phyloP scores from a whole-genome alignment of 148 eudicot species.

The Polygonum maritimum region DNA sequence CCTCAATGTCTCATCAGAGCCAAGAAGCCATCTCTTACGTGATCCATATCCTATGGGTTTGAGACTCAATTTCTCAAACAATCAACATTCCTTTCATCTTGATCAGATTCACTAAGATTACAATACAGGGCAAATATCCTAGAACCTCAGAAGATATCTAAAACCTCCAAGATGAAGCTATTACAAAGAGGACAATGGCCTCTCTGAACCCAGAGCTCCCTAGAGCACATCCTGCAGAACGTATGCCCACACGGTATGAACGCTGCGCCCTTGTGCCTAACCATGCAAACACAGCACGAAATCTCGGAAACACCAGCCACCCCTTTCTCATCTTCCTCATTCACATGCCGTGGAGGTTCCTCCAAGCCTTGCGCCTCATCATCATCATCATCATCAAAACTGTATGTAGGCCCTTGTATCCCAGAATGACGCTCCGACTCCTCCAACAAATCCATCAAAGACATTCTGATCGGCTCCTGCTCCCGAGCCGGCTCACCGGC shows the following conservation, averaged over 20 bases:
- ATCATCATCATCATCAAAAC: background rate
- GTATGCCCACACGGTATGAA: conserved; percentile 84
- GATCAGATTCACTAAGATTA: background rate
- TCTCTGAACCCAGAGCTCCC: conserved; percentile 72
- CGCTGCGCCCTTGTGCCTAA: conserved; percentile 76
- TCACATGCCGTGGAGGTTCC: background rate
- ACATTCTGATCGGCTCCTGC: conserved; percentile 1
- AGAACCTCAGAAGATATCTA: conserved; percentile 53
- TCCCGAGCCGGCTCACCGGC: background rate
- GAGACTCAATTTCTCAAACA: background rate
- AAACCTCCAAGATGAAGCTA: conserved; percentile 63
- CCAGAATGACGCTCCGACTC: background rate
- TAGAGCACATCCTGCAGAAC: conserved; percentile 72
- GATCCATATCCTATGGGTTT: background rate
- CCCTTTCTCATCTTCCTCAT: background rate
- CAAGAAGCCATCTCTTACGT: background rate
- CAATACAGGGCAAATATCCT: background rate
- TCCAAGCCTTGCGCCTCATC: background rate
- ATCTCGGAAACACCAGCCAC: background rate
- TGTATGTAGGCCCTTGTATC: background rate
- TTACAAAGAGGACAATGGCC: conserved; percentile 89
- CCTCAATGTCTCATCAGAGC: background rate
- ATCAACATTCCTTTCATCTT: background rate
- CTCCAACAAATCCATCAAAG: conserved; percentile 6
- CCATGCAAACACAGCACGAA: conserved; percentile 16